phyloP scores from a whole-genome alignment of 1,284 basidiomycete genomes.

The Ganoderma sinense region DNA sequence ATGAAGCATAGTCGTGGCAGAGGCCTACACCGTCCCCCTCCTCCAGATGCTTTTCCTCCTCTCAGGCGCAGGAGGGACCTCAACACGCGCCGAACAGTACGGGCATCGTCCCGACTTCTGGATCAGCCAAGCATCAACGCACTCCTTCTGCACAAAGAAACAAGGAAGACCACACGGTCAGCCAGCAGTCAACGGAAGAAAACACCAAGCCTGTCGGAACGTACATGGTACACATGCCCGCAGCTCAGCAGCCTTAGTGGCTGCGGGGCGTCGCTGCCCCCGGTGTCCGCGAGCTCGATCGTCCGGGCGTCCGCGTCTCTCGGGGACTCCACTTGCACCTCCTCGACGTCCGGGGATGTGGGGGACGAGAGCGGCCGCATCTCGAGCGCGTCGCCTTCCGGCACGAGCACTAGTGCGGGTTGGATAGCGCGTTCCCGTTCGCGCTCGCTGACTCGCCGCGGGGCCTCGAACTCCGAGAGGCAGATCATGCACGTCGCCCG shows the following conservation, averaged over 20 bases:
- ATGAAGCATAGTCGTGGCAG: neutral
- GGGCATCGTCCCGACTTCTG: constrained; percentile 80
- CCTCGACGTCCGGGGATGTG: neutral
- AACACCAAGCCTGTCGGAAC: constrained; percentile 35
- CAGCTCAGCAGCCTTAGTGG: constrained; percentile 73
- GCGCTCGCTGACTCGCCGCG: constrained; percentile 47
- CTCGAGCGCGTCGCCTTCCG: constrained; percentile 20
- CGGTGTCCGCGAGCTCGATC: constrained; percentile 56
- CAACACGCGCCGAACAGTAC: constrained; percentile 65
- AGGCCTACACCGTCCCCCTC: neutral
- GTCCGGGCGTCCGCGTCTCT: constrained; percentile 31
- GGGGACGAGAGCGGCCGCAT: constrained; percentile 1
- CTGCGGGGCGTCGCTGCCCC: constrained; percentile 61
- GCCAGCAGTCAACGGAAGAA: neutral
- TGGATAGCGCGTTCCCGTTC: constrained; percentile 10
- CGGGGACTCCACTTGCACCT: neutral
- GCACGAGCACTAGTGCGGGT: constrained; percentile 11
- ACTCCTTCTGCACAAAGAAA: constrained; percentile 68
- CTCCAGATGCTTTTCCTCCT: constrained; percentile 5
- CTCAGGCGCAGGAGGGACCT: constrained; percentile 24
- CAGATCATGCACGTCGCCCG: constrained; percentile 81
- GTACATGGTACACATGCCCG: constrained; percentile 81
- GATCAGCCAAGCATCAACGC: constrained; percentile 75
- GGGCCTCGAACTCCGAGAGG: constrained; percentile 79
- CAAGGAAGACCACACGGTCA: neutral